Evolutionary conservation across 2,329 filamentous ascomycete genomes (phyloP), one percentile per base, ranked within the genome.

Genomic region (Teratosphaeria viscida): DNA sequence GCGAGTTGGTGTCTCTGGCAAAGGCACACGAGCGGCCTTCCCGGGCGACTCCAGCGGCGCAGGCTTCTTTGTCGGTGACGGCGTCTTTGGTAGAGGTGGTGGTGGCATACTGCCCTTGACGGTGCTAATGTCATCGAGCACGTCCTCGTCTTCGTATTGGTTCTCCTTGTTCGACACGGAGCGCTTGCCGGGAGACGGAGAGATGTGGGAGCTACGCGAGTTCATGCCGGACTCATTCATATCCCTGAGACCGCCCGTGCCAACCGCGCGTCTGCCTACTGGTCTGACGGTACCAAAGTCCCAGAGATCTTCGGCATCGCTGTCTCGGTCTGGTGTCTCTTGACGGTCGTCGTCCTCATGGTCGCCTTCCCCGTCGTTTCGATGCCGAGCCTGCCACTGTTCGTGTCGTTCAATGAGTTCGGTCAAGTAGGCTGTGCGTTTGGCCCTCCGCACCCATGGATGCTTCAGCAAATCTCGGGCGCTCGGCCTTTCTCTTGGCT

Each of bases 221-320:
- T 96, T 96, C 19, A 88, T 86, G 12, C 87, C 87, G 35, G 88
- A 87, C 61, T 92, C 89, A 65, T 89, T 91, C 85, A 96, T 85
- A 0, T 85, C 79, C 65, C 87, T 81, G 55, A 89, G 77, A 2
- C 86, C 86, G 54, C 83, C 70, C 49, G 32, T 53, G 62, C 85
- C 85, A 32, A 84, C 81, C 84, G 58, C 63, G 16, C 70, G 65
- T 54, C 65, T 59, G 35, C 82, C 83, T n/a, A 87, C 85, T 5
- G 95, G 86, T 59, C 92, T 83, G 57, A 99, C 90, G 0, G 94
- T 99, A 52, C 94, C 94, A 77, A 99, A 99, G 73, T 99, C 94
- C 94, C 94, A 99, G 71, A 97, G 84, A 72, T 97, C 94, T 72
- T 96, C 90, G 37, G 88, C 82, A 60, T 88, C 82, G 1, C 78